Conservation (phyloP, 2,329 filamentous ascomycete genomes). For the Taxawa tesnikishii region DNA sequence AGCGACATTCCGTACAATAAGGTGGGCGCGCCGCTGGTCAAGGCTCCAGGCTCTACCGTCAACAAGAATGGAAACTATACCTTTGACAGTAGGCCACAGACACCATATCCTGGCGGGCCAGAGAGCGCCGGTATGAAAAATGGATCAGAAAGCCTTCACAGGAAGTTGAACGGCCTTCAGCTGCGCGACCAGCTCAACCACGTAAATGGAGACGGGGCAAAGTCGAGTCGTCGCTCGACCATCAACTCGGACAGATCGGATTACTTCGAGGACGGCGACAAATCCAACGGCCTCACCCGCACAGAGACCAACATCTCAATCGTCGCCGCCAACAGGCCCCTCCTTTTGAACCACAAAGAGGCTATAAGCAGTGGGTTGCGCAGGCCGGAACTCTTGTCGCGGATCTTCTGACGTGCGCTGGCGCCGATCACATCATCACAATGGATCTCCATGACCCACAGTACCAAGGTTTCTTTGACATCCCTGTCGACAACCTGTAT, state of each 20-base stretch:
- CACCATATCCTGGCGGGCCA: conserved; percentile 61
- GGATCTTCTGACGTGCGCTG: conserved; percentile 86
- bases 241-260: conserved; percentile 19
- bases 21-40: conserved; percentile 73
- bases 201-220: conserved; percentile 4
- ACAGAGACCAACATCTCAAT: conserved; percentile 28
- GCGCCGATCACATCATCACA: conserved; percentile 92
- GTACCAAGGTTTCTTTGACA: conserved; percentile 98
- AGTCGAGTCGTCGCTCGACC: conserved; percentile 10
- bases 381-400: conserved; percentile 92
- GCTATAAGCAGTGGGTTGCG: conserved; percentile 97
- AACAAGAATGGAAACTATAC: conserved; percentile 55
- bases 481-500: conserved; percentile 96
- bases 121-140: conserved; percentile 54
- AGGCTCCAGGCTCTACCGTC: conserved; percentile 42
- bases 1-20: conserved; percentile 97
- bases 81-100: conserved; percentile 84
- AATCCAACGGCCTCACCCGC: conserved; percentile 8
- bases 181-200: conserved; percentile 43
- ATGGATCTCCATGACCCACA: conserved; percentile 96
- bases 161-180: conserved; percentile 58
- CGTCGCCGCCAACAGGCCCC: conserved; percentile 52
- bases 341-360: conserved; percentile 65
- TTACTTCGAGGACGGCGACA: conserved; percentile 14
- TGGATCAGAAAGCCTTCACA: conserved; percentile 58